phyloP scores from a whole-genome alignment of 805 yeast species.

The Starmerella vitae region DNA sequence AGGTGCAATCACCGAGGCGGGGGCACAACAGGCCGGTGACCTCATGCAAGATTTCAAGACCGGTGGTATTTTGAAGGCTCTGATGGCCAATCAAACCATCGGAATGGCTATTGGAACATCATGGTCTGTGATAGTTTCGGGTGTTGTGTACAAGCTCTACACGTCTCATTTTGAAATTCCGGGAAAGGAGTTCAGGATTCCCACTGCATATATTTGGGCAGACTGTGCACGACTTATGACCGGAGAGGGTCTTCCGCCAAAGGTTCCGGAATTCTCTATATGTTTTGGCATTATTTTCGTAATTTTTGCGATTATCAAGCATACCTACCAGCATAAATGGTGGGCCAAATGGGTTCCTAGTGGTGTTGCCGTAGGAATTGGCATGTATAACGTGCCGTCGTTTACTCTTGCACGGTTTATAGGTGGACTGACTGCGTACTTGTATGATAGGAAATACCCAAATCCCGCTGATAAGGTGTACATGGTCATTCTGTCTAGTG shows the following conservation, averaged over 20 bases:
- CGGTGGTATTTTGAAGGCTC: slow-evolving; percentile 81
- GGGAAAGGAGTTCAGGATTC: slow-evolving; percentile 64
- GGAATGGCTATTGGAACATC: slow-evolving; percentile 83
- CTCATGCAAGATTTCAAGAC: slow-evolving; percentile 94
- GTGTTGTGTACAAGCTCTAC: slow-evolving; percentile 72
- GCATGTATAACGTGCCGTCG: slow-evolving; percentile 85
- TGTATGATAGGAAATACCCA: slow-evolving; percentile 27
- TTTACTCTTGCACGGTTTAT: slow-evolving; percentile 86
- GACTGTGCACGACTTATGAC: slow-evolving; percentile 89
- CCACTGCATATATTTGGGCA: slow-evolving; percentile 93
- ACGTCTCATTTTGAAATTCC: slow-evolving; percentile 77
- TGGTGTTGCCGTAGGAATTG: slow-evolving; percentile 95
- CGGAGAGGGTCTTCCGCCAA: slow-evolving; percentile 79
- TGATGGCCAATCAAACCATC: slow-evolving; percentile 78
- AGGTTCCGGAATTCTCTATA: slow-evolving; percentile 52
- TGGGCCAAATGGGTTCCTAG: slow-evolving; percentile 53
- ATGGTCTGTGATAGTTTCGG: slow-evolving; percentile 68
- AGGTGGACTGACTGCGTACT: slow-evolving; percentile 64
- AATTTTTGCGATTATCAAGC: slow-evolving; percentile 42
- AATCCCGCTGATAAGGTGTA: slow-evolving; percentile 42
- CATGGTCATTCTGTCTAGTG: slow-evolving; percentile 81
- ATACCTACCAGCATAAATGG: slow-evolving; percentile 12
- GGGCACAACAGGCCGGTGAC: slow-evolving; percentile 98
- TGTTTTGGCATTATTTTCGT: slow-evolving; percentile 55
- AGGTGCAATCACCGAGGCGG: slow-evolving; percentile 96